Evolutionary conservation across 768 basidiomycete genomes (phyloP).

Genomic region (Boletus pseudo-olivaceus): DNA sequence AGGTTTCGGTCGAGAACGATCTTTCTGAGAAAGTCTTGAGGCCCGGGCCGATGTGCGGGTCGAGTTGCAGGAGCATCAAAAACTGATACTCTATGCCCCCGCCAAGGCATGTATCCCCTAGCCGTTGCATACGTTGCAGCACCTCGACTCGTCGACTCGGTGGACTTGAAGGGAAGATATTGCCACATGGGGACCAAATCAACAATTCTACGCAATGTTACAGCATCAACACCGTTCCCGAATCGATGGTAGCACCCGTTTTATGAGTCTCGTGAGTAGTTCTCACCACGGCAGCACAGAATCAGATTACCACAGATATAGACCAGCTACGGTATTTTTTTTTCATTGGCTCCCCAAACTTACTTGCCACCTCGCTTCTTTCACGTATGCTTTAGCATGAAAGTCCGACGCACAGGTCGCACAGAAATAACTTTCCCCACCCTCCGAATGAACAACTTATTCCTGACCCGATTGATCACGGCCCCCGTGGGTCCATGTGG

Average conservation of each 20-base stretch:
- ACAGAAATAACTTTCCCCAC: neutral
- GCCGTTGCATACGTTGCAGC: neutral
- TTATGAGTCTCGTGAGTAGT: neutral
- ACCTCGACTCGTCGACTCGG: neutral
- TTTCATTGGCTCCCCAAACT: constrained; percentile 1
- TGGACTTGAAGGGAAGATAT: neutral
- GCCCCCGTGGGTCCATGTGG: neutral
- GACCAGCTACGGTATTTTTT: neutral
- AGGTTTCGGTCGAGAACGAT: neutral
- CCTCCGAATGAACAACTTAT: neutral
- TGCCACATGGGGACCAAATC: neutral
- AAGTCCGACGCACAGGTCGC: neutral
- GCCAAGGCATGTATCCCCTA: neutral
- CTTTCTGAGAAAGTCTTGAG: neutral
- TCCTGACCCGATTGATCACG: neutral
- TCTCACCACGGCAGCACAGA: neutral
- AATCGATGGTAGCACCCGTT: neutral
- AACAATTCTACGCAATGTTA: too few species aligned
- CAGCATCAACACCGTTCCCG: neutral
- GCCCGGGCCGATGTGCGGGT: neutral
- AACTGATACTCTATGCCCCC: too few species aligned
- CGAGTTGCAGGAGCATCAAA: neutral
- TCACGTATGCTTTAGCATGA: neutral
- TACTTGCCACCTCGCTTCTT: neutral
- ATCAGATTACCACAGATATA: neutral